Percentiles rank a stretch among this genome's conserved stretches.
These are phyloP conservation scores for Parathielavia appendiculata DNA, from an alignment of 495 filamentous ascomycete genomes.

Conservation along the genomic window DNA sequence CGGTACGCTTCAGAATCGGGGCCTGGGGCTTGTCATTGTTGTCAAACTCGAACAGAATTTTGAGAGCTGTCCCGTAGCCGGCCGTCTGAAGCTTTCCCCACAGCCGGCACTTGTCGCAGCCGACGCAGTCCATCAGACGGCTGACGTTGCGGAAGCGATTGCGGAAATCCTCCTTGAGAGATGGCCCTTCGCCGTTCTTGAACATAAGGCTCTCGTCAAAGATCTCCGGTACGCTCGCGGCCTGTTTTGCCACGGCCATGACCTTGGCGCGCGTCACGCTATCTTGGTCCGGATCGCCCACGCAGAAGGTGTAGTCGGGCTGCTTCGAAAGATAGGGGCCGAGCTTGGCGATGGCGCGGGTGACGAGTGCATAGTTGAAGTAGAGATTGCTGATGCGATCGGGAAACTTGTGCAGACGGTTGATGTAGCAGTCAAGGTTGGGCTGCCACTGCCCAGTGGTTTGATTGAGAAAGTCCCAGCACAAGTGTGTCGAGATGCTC, in stretches of 20 bases:
- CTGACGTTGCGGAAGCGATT: constrained; percentile 96
- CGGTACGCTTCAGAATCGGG: constrained; percentile 75
- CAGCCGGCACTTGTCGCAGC: constrained; percentile 95
- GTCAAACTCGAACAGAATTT: constrained; percentile 94
- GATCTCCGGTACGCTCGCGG: constrained; percentile 62
- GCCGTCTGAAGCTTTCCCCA: constrained; percentile 98
- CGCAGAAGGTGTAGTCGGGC: constrained; percentile 77
- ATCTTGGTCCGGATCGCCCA: constrained; percentile 76
- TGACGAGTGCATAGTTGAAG: constrained; percentile 94
- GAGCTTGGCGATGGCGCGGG: constrained; percentile 88
- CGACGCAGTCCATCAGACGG: constrained; percentile 96
- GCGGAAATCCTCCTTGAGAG: constrained; percentile 92
- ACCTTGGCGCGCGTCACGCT: constrained; percentile 72
- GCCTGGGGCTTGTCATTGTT: constrained; percentile 63
- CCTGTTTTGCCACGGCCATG: constrained; percentile 62
- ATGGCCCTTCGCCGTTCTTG: constrained; percentile 60
- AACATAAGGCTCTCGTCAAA: constrained; percentile 98
- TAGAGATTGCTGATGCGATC: constrained; percentile 96
- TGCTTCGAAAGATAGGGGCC: constrained; percentile 62
- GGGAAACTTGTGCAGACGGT: constrained; percentile 73
- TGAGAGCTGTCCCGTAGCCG: constrained; percentile 90
- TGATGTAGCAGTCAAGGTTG: constrained; percentile 83
- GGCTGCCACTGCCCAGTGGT: constrained; percentile 91
- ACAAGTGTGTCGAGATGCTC: constrained; percentile 91
- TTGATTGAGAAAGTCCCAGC: constrained; percentile 94